phyloP scores from a whole-genome alignment of 2,329 filamentous ascomycete genomes.

The Fusarium sp. region DNA sequence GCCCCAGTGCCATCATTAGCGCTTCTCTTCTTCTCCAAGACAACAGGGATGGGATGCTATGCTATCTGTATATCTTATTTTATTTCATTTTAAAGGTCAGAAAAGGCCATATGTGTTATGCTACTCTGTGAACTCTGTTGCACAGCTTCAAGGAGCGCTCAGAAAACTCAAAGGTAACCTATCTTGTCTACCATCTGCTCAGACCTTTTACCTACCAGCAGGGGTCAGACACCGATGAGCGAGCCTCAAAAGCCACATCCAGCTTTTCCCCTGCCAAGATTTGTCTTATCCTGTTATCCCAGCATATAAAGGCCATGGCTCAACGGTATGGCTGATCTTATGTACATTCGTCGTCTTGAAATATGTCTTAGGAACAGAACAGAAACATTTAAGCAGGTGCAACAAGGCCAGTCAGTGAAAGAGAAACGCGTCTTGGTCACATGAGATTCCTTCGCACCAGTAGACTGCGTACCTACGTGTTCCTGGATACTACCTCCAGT shows the following conservation, averaged over 20 bases:
- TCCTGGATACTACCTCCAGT: background rate
- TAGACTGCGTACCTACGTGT: background rate
- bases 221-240: background rate
- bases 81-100: background rate
- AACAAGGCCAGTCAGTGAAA: background rate
- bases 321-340: slow-evolving; percentile 11
- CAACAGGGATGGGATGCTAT: background rate
- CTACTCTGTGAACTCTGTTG: background rate
- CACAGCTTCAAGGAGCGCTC: background rate
- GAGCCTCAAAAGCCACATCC: slow-evolving; percentile 27
- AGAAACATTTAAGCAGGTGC: background rate
- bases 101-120: background rate
- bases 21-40: slow-evolving; percentile 2
- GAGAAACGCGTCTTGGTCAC: background rate
- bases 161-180: background rate
- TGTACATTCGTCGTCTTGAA: slow-evolving; percentile 17
- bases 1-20: slow-evolving; percentile 18
- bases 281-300: slow-evolving; percentile 5
- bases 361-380: background rate
- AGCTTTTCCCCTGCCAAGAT: slow-evolving; percentile 33
- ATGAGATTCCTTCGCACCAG: background rate
- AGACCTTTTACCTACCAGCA: background rate
- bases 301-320: slow-evolving; percentile 1
- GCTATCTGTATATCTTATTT: background rate
- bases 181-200: slow-evolving; percentile 1